These are phyloP conservation scores for Talinum fruticosum DNA, from an alignment of 148 eudicot genomes.

Conservation along the genomic window DNA sequence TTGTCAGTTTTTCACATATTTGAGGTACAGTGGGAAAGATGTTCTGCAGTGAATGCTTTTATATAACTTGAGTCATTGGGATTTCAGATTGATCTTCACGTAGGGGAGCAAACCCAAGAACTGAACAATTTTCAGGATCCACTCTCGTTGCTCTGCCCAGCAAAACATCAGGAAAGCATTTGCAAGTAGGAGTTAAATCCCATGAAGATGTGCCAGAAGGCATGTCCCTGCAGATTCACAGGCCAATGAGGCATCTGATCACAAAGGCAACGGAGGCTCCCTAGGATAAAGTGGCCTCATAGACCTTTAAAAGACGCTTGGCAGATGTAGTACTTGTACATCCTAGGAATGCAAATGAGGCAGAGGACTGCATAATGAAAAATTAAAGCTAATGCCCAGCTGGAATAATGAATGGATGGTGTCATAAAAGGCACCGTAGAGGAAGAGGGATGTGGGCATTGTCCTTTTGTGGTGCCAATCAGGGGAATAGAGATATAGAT, in stretches of 20 bases:
- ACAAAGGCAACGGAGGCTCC: conserved; percentile 57
- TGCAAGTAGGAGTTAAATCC: conserved; percentile 70
- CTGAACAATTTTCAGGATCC: conserved; percentile 53
- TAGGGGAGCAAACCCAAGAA: conserved; percentile 62
- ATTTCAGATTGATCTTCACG: conserved; percentile 63
- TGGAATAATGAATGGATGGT: conserved; percentile 51
- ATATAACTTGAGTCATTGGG: conserved; percentile 37
- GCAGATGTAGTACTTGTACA: conserved; percentile 83
- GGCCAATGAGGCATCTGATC: conserved; percentile 55
- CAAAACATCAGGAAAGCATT: conserved; percentile 77
- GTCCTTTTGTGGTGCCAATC: conserved; percentile 87
- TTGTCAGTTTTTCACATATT: not conserved
- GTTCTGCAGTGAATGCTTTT: too few relatives aligned
- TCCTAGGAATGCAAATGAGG: conserved; percentile 74
- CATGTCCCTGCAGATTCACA: conserved; percentile 75
- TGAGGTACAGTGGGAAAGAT: too few relatives aligned
- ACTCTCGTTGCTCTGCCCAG: conserved; percentile 67
- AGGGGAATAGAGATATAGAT: conserved; percentile 79
- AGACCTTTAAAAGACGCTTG: conserved; percentile 63
- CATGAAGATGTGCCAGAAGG: conserved; percentile 72
- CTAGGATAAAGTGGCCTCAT: conserved; percentile 39
- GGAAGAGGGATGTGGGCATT: conserved; percentile 71
- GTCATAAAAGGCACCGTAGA: conserved; percentile 60
- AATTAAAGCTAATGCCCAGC: conserved; percentile 48
- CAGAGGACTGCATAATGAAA: conserved; percentile 59